Evolutionary conservation across 2,329 filamentous ascomycete genomes (phyloP).

Genomic region (Fusarium sp.): DNA sequence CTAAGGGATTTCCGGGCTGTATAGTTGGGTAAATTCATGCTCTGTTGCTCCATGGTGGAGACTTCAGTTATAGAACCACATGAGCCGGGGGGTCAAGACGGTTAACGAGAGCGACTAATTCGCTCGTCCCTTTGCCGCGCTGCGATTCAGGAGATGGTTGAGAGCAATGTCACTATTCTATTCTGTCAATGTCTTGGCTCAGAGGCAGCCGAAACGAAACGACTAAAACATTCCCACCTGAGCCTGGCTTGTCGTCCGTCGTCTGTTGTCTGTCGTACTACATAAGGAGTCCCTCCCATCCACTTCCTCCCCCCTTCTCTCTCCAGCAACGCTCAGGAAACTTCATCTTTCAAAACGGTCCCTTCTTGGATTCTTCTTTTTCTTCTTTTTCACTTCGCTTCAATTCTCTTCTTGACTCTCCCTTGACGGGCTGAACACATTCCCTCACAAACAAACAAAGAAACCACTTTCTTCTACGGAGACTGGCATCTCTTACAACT

Average conservation of each 20-base stretch:
- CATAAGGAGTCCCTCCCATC: slow-evolving; percentile 42
- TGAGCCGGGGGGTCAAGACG: neutral
- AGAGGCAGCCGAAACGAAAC: slow-evolving; percentile 42
- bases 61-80: neutral
- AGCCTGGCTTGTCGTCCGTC: slow-evolving; percentile 7
- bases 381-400: slow-evolving; percentile 22
- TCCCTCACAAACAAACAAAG: slow-evolving; percentile 39
- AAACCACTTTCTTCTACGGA: slow-evolving; percentile 29
- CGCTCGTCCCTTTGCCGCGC: slow-evolving; percentile 36
- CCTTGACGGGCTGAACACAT: slow-evolving; percentile 43
- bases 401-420: slow-evolving; percentile 34
- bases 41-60: slow-evolving; percentile 25
- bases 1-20: slow-evolving; percentile 14
- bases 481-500: slow-evolving; percentile 23
- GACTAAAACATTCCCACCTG: slow-evolving; percentile 38
- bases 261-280: slow-evolving; percentile 13
- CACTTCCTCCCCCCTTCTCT: slow-evolving; percentile 23
- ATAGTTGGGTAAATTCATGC: slow-evolving; percentile 28
- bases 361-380: slow-evolving; percentile 29
- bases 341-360: slow-evolving; percentile 28
- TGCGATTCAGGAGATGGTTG: slow-evolving; percentile 35
- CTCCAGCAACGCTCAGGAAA: slow-evolving; percentile 47
- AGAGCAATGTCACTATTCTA: slow-evolving; percentile 5
- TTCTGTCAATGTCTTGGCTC: slow-evolving; percentile 28
- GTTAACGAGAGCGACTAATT: slow-evolving; percentile 38